These are phyloP conservation scores for Pavlovales sp. DNA, from an alignment of 208 protist species.

Conservation along the genomic window DNA sequence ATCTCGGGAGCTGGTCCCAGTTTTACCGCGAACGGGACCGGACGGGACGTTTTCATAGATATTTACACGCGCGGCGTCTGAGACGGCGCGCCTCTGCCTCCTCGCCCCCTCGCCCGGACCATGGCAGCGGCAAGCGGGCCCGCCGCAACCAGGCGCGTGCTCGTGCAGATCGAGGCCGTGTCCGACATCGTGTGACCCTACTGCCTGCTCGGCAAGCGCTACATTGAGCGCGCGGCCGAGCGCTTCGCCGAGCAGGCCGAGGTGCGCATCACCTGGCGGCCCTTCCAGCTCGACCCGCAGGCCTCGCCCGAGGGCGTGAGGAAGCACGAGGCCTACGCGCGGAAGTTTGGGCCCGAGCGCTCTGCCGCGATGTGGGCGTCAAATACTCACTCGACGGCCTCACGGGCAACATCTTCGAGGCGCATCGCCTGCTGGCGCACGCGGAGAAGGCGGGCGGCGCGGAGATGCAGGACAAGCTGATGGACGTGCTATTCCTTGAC, in stretches of 20 bases:
- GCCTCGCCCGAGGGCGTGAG: background rate
- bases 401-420: background rate
- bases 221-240: background rate
- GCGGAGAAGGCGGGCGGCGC: background rate
- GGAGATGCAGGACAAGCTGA: background rate
- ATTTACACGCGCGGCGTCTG: no score
- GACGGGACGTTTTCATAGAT: no score
- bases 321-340: no score
- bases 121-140: no score
- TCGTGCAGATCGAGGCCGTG: background rate
- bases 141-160: no score
- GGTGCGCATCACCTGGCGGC: background rate
- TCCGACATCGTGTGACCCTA: background rate
- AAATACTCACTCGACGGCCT: background rate
- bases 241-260: no score
- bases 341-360: no score
- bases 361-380: background rate
- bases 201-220: background rate
- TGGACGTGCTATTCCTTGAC: background rate
- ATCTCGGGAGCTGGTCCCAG: no score
- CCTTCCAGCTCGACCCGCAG: background rate
- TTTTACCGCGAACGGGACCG: no score
- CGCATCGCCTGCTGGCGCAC: background rate
- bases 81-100: no score
- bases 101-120: no score